Conservation (phyloP, 2,329 filamentous ascomycete genomes). For the Atkinsonella hypoxylon region DNA sequence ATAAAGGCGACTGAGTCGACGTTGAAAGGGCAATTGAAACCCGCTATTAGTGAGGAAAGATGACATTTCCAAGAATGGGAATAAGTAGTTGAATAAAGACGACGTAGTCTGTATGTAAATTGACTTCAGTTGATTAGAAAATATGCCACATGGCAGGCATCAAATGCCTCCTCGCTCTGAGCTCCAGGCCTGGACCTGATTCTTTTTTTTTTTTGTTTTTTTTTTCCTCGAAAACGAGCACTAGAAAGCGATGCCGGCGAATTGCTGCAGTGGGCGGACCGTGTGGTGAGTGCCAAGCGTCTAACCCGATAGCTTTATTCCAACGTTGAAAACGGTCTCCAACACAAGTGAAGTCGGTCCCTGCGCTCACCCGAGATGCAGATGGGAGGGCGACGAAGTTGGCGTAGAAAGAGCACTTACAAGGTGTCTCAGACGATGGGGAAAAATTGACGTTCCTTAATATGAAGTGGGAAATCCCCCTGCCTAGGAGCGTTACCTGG, state of each 20-base stretch:
- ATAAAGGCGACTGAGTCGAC: slow-evolving; percentile 59
- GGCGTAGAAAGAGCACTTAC: not conserved
- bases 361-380: not conserved
- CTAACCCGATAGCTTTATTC: not conserved
- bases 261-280: not conserved
- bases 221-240: not conserved
- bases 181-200: not conserved
- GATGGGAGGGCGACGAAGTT: not conserved
- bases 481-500: slow-evolving; percentile 1
- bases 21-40: slow-evolving; percentile 46
- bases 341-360: not conserved
- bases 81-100: not conserved
- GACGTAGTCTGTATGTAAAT: not conserved
- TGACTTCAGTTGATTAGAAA: not conserved
- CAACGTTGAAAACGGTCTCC: not conserved
- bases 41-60: slow-evolving; percentile 38
- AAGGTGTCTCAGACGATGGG: not conserved
- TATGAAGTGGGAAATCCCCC: not conserved
- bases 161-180: not conserved
- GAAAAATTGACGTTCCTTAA: not conserved
- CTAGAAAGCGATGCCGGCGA: not conserved
- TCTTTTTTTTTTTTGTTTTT: no score
- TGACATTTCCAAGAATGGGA: slow-evolving; percentile 27
- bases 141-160: not conserved
- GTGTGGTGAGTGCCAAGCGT: not conserved